Evolutionary conservation across 345 rosid species (phyloP), one percentile per base, ranked within the genome.

Genomic region (Lepidium africanum): DNA sequence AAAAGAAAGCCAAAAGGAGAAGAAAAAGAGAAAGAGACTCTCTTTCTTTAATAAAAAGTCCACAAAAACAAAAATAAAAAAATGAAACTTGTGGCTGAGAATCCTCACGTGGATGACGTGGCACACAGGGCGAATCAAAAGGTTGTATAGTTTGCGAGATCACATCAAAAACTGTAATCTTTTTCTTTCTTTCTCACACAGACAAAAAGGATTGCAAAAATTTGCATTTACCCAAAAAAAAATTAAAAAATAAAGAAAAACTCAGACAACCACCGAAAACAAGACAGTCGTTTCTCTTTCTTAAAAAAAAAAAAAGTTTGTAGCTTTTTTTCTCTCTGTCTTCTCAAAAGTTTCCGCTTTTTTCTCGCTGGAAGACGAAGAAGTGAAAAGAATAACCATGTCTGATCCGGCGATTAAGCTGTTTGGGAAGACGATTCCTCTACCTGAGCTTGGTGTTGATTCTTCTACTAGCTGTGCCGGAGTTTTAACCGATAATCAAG

Each of bases 371-470:
- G 71, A 57, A 49, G 37, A 25, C 27, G 51, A 69, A 19, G 15
- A 52, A 41, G 65, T 32, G 53, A 47, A 35, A 27, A 16, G 9
- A 25, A 38, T 30, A 15, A 21, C 13, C 16, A 92, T 92, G 98
- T 72, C 85, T 82, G 95, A 92, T 85, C 89, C 90, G 85, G 86
- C 91, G 69, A 86, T 92, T 79, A 92, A 92, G 83, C 85, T 92
- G 9, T 92, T 92, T 57, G 98, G 98, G 43, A 82, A 82, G 81
- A 89, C 87, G 78, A 92, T 92, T 78, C 86, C 89, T 65, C 73
- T 89, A 72, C 84, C 84, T 38, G 95, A 84, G 72, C 71, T 77
- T 41, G 79, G 71, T 56, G 70, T 3, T 19, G 63, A 3, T 21
- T 63, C 36, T 41, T 84, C 27, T 15, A 70, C 61, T 46, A 55